These are phyloP conservation scores for Dacryopinax primogenitus DNA, from an alignment of 768 basidiomycete species.

Conservation along the genomic window DNA sequence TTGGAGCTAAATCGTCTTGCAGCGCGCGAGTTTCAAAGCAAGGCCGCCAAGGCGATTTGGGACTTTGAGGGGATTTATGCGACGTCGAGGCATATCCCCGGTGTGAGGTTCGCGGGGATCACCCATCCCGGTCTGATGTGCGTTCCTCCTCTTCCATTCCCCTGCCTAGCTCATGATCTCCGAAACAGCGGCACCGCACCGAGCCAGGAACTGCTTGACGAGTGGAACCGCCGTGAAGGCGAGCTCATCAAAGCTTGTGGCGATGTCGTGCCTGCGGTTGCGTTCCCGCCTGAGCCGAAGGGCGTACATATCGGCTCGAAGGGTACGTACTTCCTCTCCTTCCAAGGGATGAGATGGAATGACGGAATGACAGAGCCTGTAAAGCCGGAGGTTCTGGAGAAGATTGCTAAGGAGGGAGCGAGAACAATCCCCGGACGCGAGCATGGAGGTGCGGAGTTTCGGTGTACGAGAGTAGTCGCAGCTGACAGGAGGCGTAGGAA, in stretches of 20 bases:
- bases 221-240: conserved; percentile 63
- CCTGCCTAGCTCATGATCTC: background rate
- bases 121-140: conserved; percentile 58
- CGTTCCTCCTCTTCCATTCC: background rate
- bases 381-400: conserved; percentile 33
- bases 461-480: background rate
- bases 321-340: background rate
- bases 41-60: conserved; percentile 69
- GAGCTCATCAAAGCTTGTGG: conserved; percentile 44
- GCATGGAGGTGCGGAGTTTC: conserved; percentile 48
- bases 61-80: conserved; percentile 64
- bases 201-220: conserved; percentile 54
- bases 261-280: conserved; percentile 48
- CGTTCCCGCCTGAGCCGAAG: conserved; percentile 44
- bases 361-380: conserved; percentile 21
- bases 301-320: conserved; percentile 64
- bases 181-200: conserved; percentile 49
- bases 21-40: conserved; percentile 57
- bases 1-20: background rate
- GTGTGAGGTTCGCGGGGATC: conserved; percentile 65
- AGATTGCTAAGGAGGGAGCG: conserved; percentile 53
- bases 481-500: background rate
- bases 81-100: conserved; percentile 62
- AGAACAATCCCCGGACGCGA: conserved; percentile 66
- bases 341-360: background rate